Conservation (phyloP, 2,329 filamentous ascomycete genomes). For the Fusarium nygamai region DNA sequence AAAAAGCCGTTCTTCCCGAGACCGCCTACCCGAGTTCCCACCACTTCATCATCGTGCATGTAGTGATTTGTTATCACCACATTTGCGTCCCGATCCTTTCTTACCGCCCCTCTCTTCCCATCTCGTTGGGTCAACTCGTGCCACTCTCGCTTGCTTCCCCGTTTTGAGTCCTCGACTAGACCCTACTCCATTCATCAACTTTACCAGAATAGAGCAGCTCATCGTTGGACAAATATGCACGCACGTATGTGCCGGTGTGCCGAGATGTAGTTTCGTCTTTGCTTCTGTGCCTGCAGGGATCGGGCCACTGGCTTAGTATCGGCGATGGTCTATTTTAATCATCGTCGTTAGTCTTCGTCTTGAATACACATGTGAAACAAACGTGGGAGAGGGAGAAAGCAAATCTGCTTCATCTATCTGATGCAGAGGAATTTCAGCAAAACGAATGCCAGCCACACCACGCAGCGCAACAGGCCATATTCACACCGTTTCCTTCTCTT, state of each 20-base stretch:
- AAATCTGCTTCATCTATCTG: constrained; percentile 44
- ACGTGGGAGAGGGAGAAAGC: constrained; percentile 28
- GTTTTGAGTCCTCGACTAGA: constrained; percentile 13
- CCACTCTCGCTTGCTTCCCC: constrained; percentile 5
- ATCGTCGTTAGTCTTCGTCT: constrained; percentile 54
- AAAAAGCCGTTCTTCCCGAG: constrained; percentile 40
- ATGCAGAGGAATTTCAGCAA: constrained; percentile 34
- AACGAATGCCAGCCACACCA: constrained; percentile 40
- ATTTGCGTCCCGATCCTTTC: constrained; percentile 6
- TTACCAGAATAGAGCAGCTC: constrained; percentile 5
- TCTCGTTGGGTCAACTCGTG: background rate
- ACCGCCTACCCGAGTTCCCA: constrained; percentile 26
- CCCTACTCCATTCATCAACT: constrained; percentile 20
- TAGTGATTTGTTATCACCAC: constrained; percentile 5
- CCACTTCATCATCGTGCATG: constrained; percentile 41
- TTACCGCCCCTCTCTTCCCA: constrained; percentile 13
- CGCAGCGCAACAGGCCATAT: constrained; percentile 41
- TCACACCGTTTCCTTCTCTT: constrained; percentile 22
- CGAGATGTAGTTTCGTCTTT: constrained; percentile 13
- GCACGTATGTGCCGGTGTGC: constrained; percentile 31
- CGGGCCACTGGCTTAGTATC: constrained; percentile 42
- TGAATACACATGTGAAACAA: constrained; percentile 40
- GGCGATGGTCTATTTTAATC: constrained; percentile 56
- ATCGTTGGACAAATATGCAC: constrained; percentile 15
- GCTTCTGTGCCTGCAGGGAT: constrained; percentile 16